These are phyloP conservation scores for Circinella umbellata DNA, from an alignment of 371 early-diverging fungal species.

Conservation along the genomic window DNA sequence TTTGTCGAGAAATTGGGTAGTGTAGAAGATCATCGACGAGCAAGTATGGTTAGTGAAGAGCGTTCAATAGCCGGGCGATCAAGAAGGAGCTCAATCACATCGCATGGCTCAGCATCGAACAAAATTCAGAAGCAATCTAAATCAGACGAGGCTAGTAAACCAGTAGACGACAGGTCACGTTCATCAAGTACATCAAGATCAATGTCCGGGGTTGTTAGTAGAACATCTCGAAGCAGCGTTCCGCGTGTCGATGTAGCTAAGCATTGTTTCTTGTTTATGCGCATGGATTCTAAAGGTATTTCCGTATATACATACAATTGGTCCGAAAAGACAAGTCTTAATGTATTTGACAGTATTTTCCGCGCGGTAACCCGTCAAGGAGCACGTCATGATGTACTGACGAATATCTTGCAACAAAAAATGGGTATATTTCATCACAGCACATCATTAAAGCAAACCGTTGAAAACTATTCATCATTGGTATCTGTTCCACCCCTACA, in stretches of 20 bases:
- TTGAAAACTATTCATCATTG: slow-evolving; percentile 24
- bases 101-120: slow-evolving; percentile 11
- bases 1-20: slow-evolving; percentile 53
- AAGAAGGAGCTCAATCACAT: slow-evolving; percentile 40
- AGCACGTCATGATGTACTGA: slow-evolving; percentile 56
- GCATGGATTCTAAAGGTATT: slow-evolving; percentile 59
- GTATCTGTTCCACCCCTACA: slow-evolving; percentile 7
- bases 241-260: slow-evolving; percentile 37
- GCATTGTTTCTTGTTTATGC: slow-evolving; percentile 69
- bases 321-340: slow-evolving; percentile 59
- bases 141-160: background rate
- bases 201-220: slow-evolving; percentile 16
- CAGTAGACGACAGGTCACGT: slow-evolving; percentile 30
- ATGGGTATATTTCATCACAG: slow-evolving; percentile 75
- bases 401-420: slow-evolving; percentile 71
- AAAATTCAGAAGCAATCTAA: background rate
- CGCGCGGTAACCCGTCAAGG: slow-evolving; percentile 51
- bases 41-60: slow-evolving; percentile 51
- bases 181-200: slow-evolving; percentile 35
- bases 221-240: background rate
- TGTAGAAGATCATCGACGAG: slow-evolving; percentile 37
- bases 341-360: slow-evolving; percentile 54
- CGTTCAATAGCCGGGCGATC: slow-evolving; percentile 30
- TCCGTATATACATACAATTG: slow-evolving; percentile 77
- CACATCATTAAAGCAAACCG: slow-evolving; percentile 25